These are phyloP conservation scores for Lipomyces kockii DNA, from an alignment of 805 yeast genomes.

Conservation along the genomic window DNA sequence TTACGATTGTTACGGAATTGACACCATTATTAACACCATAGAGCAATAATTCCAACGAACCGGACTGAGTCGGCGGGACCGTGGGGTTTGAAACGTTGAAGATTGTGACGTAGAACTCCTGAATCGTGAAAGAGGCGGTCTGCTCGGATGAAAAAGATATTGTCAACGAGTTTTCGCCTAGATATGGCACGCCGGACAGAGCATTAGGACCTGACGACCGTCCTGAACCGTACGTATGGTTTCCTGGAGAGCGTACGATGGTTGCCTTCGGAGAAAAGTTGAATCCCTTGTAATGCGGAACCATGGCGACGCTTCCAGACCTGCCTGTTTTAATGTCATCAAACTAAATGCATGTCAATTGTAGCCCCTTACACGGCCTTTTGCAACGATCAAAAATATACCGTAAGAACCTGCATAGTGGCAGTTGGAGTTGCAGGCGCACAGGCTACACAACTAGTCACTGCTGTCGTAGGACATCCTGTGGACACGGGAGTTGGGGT, in stretches of 20 bases:
- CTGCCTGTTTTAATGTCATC: background rate
- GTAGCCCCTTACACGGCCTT: background rate
- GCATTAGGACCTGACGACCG: constrained; percentile 8
- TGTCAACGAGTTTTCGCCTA: background rate
- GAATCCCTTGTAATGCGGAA: constrained; percentile 6
- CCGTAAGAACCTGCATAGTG: constrained; percentile 5
- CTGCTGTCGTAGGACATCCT: constrained; percentile 3
- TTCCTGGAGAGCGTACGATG: background rate
- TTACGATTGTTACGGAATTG: background rate
- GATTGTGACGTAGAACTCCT: constrained; percentile 3
- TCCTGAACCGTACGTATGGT: background rate
- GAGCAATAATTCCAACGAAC: background rate
- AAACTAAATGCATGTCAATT: background rate
- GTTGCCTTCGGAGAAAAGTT: constrained; percentile 10
- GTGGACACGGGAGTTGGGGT: constrained; percentile 3
- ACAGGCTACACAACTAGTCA: constrained; percentile 4
- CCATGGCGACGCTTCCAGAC: constrained; percentile 1
- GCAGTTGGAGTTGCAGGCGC: constrained; percentile 9
- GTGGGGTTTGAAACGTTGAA: constrained; percentile 3
- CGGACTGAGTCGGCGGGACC: background rate
- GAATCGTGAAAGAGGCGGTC: constrained; percentile 7
- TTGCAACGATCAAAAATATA: background rate
- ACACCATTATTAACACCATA: background rate
- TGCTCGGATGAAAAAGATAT: constrained; percentile 11
- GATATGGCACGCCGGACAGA: constrained; percentile 8